Conservation (phyloP, 306 rosid species). For the Sicyos edulis region DNA sequence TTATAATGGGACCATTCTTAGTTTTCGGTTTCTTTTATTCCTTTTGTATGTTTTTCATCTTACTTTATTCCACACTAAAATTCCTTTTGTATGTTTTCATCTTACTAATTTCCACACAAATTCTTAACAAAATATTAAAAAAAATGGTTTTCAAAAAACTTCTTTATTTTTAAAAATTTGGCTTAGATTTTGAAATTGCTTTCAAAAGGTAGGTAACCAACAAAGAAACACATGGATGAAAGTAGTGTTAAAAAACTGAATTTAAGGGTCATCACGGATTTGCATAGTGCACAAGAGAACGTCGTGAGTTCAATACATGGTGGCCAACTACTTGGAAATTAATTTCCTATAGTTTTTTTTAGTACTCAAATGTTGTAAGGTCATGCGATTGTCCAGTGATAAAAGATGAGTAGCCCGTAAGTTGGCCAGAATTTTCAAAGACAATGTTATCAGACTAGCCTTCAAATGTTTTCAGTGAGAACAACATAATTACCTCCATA, state of each 20-base stretch:
- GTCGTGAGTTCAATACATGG: no score
- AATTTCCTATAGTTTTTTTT: no score
- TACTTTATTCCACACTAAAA: neutral
- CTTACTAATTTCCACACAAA: neutral
- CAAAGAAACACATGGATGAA: neutral
- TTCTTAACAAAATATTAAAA: neutral
- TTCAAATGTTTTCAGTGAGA: neutral
- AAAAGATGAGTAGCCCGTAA: no score
- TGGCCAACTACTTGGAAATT: no score
- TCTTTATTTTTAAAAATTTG: neutral
- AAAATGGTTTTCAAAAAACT: neutral
- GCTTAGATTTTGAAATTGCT: neutral
- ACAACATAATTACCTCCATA: conserved; percentile 33
- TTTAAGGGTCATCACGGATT: no score
- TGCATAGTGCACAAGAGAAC: no score
- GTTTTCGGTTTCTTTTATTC: neutral
- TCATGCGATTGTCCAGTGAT: no score
- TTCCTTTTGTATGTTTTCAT: neutral
- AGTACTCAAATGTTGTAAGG: no score
- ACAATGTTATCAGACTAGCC: neutral
- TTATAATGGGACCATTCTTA: neutral
- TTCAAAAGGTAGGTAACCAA: neutral
- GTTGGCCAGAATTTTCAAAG: neutral
- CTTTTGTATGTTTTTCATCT: neutral
- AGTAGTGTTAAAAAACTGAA: neutral